Conservation (phyloP, 495 filamentous ascomycete genomes). For the Penicillium salamii region DNA sequence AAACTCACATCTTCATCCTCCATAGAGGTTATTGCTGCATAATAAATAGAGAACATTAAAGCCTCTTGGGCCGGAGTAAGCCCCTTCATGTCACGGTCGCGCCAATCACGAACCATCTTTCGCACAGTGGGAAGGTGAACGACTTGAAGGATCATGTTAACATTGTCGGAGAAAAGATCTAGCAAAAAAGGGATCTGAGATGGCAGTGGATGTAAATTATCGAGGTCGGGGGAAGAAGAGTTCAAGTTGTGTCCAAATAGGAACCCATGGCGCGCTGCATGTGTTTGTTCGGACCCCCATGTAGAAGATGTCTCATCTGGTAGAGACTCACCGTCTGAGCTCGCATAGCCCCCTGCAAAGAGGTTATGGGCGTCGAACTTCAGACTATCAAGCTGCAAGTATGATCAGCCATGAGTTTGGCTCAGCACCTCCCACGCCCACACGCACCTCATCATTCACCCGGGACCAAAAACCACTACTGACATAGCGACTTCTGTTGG, state of each 20-base stretch:
- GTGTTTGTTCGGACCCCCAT: slow-evolving; percentile 36
- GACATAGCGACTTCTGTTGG: slow-evolving; percentile 43
- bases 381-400: slow-evolving; percentile 38
- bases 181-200: slow-evolving; percentile 52
- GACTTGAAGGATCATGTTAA: slow-evolving; percentile 46
- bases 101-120: slow-evolving; percentile 42
- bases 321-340: slow-evolving; percentile 40
- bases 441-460: slow-evolving; percentile 50
- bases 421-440: not conserved
- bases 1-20: slow-evolving; percentile 47
- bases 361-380: slow-evolving; percentile 37
- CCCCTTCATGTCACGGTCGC: slow-evolving; percentile 26
- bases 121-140: slow-evolving; percentile 53
- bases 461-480: slow-evolving; percentile 54
- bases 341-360: slow-evolving; percentile 28
- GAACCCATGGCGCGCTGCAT: slow-evolving; percentile 53
- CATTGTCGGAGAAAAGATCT: slow-evolving; percentile 50
- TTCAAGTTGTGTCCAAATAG: slow-evolving; percentile 48
- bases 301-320: slow-evolving; percentile 28
- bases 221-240: slow-evolving; percentile 26
- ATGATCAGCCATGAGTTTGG: not conserved
- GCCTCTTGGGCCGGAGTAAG: slow-evolving; percentile 50
- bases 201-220: slow-evolving; percentile 48
- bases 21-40: slow-evolving; percentile 55
- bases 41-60: slow-evolving; percentile 60